phyloP scores from a whole-genome alignment of 108 stramenopile species.

The Pseudonitzschia delicatissima region DNA sequence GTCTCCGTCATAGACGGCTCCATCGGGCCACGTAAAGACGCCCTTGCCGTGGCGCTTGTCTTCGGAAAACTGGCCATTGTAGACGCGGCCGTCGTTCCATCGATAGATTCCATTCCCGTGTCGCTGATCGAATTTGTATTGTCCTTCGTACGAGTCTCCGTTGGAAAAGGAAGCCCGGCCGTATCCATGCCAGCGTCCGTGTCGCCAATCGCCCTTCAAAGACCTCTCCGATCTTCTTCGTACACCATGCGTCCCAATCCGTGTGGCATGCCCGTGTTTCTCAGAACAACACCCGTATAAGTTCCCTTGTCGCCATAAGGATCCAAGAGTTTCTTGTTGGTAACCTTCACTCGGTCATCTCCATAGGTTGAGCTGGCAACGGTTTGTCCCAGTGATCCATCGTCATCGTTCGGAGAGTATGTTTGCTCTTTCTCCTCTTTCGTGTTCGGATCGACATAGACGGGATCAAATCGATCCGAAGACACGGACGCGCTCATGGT shows the following conservation, averaged over 20 bases:
- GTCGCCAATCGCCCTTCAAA: conserved; percentile 55
- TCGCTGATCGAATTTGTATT: conserved; percentile 56
- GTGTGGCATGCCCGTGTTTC: conserved; percentile 72
- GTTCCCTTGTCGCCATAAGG: conserved; percentile 75
- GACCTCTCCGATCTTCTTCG: conserved; percentile 48
- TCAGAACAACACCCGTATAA: conserved; percentile 72
- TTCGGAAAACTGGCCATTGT: conserved; percentile 66
- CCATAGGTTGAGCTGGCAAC: conserved; percentile 56
- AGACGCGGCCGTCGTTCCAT: conserved; percentile 67
- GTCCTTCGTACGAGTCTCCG: conserved; percentile 49
- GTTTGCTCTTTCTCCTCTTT: neutral
- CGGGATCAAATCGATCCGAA: conserved; percentile 11
- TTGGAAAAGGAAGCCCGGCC: conserved; percentile 49
- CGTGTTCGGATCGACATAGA: neutral
- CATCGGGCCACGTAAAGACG: conserved; percentile 59
- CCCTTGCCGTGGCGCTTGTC: conserved; percentile 79
- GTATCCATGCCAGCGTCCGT: conserved; percentile 62
- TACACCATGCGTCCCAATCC: conserved; percentile 65
- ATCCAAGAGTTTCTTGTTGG: conserved; percentile 41
- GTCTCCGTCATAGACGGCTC: conserved; percentile 56
- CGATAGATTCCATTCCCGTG: conserved; percentile 62
- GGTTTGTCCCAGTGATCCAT: conserved; percentile 38
- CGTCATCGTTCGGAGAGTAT: conserved; percentile 24
- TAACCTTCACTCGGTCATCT: conserved; percentile 56
- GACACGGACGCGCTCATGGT: neutral